Conservation (phyloP, 139 green algal genomes). For the Chlamydomonas asymmetrica region DNA sequence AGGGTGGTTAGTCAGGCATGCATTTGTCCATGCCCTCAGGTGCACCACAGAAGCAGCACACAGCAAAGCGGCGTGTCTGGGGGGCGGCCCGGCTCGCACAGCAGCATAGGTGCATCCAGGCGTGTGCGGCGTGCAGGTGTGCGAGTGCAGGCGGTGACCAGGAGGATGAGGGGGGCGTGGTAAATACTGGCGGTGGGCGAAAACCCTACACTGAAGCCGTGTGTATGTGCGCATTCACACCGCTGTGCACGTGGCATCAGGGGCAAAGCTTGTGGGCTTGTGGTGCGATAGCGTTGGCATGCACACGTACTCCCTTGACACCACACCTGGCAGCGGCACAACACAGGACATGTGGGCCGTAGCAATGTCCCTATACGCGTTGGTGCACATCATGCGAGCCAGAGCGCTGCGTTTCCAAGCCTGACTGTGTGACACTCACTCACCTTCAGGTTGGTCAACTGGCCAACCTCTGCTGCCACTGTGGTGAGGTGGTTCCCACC, state of each 20-base stretch:
- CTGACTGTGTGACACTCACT: neutral
- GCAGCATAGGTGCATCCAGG: neutral
- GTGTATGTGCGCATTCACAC: too few species aligned
- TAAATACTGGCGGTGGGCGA: neutral
- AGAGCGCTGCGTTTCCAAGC: neutral
- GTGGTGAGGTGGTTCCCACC: slow-evolving; percentile 9
- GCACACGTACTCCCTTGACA: too few species aligned
- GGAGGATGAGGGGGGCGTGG: neutral
- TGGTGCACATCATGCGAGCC: neutral
- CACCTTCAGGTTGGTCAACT: slow-evolving; percentile 16
- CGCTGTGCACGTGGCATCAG: too few species aligned
- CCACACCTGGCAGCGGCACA: too few species aligned
- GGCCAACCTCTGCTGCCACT: neutral
- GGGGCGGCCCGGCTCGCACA: too few species aligned
- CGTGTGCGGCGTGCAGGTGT: neutral
- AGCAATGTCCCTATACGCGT: neutral
- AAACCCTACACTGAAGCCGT: too few species aligned
- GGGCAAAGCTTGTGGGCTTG: too few species aligned
- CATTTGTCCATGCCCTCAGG: neutral
- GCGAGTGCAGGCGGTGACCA: neutral
- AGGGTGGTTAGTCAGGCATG: neutral
- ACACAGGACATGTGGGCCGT: too few species aligned
- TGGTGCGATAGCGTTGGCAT: too few species aligned
- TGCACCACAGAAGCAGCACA: neutral
- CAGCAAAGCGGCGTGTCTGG: neutral